Evolutionary conservation across 352 stramenopile genomes (phyloP).

Genomic region (Phytopythium aichiense): DNA sequence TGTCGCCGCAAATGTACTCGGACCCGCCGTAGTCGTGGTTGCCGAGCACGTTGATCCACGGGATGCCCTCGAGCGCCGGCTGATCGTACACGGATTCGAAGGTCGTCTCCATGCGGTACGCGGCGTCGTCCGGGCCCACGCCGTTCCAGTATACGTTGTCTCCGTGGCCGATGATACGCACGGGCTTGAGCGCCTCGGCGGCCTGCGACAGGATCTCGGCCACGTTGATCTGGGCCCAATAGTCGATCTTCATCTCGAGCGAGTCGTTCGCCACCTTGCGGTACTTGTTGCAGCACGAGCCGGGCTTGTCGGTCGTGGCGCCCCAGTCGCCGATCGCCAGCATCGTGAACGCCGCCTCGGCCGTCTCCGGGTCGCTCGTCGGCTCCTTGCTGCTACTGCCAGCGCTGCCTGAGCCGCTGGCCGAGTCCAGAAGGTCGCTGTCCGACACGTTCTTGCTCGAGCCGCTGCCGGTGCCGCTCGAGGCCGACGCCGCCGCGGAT

Average conservation of each 20-base stretch:
- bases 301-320: constrained; percentile 80
- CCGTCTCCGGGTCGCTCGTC: constrained; percentile 53
- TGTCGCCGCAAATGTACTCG: constrained; percentile 82
- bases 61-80: constrained; percentile 58
- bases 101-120: constrained; percentile 79
- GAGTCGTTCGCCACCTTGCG: constrained; percentile 73
- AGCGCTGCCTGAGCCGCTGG: constrained; percentile 22
- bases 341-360: constrained; percentile 62
- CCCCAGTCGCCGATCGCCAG: constrained; percentile 87
- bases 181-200: constrained; percentile 61
- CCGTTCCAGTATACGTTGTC: constrained; percentile 91
- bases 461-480: constrained; percentile 1
- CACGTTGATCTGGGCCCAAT: constrained; percentile 83
- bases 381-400: constrained; percentile 33
- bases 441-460: constrained; percentile 42
- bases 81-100: constrained; percentile 88
- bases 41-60: constrained; percentile 84
- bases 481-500: background rate
- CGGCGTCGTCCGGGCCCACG: constrained; percentile 66
- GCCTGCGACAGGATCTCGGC: constrained; percentile 73
- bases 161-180: constrained; percentile 71
- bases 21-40: constrained; percentile 88
- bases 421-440: constrained; percentile 33
- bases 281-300: constrained; percentile 89
- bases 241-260: constrained; percentile 85